Evolutionary conservation across 768 basidiomycete species (phyloP), one percentile per base, ranked within the genome.

Genomic region (Mycena indigotica): DNA sequence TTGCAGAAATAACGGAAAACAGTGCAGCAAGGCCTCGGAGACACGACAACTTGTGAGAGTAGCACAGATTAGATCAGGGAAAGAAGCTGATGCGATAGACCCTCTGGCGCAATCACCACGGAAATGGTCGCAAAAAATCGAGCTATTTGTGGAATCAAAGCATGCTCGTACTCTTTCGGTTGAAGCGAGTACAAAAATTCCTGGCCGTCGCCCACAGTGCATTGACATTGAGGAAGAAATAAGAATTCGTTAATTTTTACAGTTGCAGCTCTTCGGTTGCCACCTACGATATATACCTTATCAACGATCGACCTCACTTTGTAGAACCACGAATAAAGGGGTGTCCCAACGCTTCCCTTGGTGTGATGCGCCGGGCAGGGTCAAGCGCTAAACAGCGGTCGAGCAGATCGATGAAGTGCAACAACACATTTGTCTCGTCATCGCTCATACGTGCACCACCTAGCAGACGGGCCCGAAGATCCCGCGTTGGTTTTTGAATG

Each of bases 301-400:
- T n/a, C n/a, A n/a, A n/a, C n/a, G n/a, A n/a, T n/a, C n/a, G n/a
- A n/a, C n/a, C 21, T 58, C 56, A 62, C 44, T 63, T 57, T 3
- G 62, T 59, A 67, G 61, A 80, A 53, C 84, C 82, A 54, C 89
- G 79, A 56, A 97, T 84, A 73, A 96, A 97, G 0, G 92, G 85
- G 72, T 97, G 95, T 5, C 80, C 71, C 45, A 97, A 78, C 4
- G 92, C 94, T 66, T 97, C 96, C 67, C 87, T 85, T 1, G 95
- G 94, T 16, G 85, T 86, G 30, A 96, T 84, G 66, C 96, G 77
- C 69, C 93, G 85, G 32, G 84, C 79, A 2, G 95, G 89, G 69
- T 98, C 96, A 16, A 98, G 79, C 21, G 84, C 77, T 28, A 96
- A 77, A 71, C 95, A 96, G 74, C 89, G 95, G 68, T 98, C 95